Conservation (phyloP, 225 moss, liverwort and hornwort species). For the Sphagnum contortum region DNA sequence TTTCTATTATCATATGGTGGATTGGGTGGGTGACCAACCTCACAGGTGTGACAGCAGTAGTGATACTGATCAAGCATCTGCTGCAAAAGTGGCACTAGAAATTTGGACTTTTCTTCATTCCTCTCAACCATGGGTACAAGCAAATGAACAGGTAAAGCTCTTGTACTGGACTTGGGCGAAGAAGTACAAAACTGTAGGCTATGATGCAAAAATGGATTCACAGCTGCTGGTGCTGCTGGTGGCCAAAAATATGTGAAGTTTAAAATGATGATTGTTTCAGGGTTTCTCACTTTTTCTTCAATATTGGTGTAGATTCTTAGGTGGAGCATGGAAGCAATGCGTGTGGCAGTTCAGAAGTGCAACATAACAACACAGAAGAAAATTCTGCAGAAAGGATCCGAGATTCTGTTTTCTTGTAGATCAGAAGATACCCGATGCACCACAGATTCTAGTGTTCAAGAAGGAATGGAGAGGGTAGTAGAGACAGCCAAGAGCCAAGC, state of each 20-base stretch:
- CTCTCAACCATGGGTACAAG: too few species aligned
- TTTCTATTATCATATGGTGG: too few species aligned
- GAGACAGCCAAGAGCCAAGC: not conserved
- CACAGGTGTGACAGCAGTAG: slow-evolving; percentile 48
- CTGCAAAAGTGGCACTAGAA: slow-evolving; percentile 31
- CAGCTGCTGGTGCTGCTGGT: too few species aligned
- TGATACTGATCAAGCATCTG: slow-evolving; percentile 34
- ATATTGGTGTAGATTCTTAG: slow-evolving; percentile 31
- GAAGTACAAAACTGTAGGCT: too few species aligned
- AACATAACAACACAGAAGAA: slow-evolving; percentile 27
- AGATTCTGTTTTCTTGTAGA: slow-evolving; percentile 8
- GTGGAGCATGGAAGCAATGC: slow-evolving; percentile 42
- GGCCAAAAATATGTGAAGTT: too few species aligned
- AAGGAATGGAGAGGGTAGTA: not conserved
- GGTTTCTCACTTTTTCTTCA: not conserved
- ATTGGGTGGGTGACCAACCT: too few species aligned
- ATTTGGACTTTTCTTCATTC: slow-evolving; percentile 27
- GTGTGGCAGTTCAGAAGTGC: slow-evolving; percentile 48
- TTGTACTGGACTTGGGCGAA: not conserved
- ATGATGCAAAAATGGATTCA: too few species aligned
- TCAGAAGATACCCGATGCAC: not conserved
- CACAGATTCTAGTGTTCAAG: not conserved
- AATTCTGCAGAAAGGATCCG: slow-evolving; percentile 29
- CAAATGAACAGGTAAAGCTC: not conserved
- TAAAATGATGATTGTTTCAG: too few species aligned